phyloP scores from a whole-genome alignment of 2,329 filamentous ascomycete genomes.

The Ophiostoma himal-ulmi region DNA sequence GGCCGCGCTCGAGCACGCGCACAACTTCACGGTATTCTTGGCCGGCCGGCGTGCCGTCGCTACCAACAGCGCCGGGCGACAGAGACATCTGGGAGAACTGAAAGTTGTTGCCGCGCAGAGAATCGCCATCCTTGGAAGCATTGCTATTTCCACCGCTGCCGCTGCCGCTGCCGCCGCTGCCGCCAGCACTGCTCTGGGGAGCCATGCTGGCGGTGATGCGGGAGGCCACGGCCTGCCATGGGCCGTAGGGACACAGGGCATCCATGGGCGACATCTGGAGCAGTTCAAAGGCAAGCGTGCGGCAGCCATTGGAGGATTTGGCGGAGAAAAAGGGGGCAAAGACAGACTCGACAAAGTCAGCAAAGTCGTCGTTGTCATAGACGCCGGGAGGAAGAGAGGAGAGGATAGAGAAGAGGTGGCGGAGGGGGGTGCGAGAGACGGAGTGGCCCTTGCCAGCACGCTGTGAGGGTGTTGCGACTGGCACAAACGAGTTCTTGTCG shows the following conservation, averaged over 20 bases:
- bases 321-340: slow-evolving; percentile 55
- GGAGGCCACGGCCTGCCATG: slow-evolving; percentile 48
- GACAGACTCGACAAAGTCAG: slow-evolving; percentile 44
- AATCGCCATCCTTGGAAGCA: background rate
- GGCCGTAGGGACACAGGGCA: slow-evolving; percentile 41
- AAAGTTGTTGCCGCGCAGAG: slow-evolving; percentile 3
- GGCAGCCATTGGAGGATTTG: slow-evolving; percentile 41
- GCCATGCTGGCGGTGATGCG: slow-evolving; percentile 42
- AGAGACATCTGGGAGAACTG: slow-evolving; percentile 20
- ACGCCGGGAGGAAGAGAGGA: slow-evolving; percentile 45
- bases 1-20: slow-evolving; percentile 59
- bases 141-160: slow-evolving; percentile 17
- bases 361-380: slow-evolving; percentile 42
- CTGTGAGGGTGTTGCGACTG: slow-evolving; percentile 61
- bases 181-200: slow-evolving; percentile 24
- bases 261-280: slow-evolving; percentile 45
- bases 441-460: slow-evolving; percentile 48
- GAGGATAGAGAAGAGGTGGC: slow-evolving; percentile 60
- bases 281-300: slow-evolving; percentile 47
- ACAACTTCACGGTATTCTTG: slow-evolving; percentile 65
- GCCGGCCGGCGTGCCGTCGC: slow-evolving; percentile 46
- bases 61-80: slow-evolving; percentile 14
- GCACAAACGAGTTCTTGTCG: slow-evolving; percentile 50
- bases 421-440: slow-evolving; percentile 53
- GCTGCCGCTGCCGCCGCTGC: slow-evolving; percentile 8